These are phyloP conservation scores for Lachancea sp. DNA, from an alignment of 805 yeast species.

Conservation along the genomic window DNA sequence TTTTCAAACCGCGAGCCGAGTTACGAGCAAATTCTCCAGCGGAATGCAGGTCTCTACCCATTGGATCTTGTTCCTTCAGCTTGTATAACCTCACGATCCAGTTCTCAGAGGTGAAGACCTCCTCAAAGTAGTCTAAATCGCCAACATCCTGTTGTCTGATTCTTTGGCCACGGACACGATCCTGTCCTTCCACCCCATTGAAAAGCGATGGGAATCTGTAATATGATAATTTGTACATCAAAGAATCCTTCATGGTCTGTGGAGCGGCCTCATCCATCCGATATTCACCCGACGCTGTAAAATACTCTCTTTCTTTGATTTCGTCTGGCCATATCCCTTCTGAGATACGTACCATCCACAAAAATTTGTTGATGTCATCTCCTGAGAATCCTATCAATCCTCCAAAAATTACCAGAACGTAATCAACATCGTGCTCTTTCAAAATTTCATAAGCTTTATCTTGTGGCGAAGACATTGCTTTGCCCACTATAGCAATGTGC, in stretches of 20 bases:
- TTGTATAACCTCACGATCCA: constrained; percentile 95
- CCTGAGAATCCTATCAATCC: constrained; percentile 92
- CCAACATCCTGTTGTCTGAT: constrained; percentile 48
- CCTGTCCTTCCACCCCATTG: constrained; percentile 53
- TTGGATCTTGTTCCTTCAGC: constrained; percentile 79
- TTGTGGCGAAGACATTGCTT: constrained; percentile 90
- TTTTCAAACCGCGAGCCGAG: constrained; percentile 30
- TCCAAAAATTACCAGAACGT: constrained; percentile 87
- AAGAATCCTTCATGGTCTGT: constrained; percentile 75
- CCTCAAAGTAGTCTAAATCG: constrained; percentile 73
- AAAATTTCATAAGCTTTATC: constrained; percentile 83
- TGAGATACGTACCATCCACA: constrained; percentile 99
- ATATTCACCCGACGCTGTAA: constrained; percentile 82
- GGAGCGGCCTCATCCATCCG: constrained; percentile 79
- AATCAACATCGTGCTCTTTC: constrained; percentile 89
- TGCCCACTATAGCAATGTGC: constrained; percentile 98
- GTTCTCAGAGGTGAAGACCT: constrained; percentile 90
- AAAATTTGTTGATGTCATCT: constrained; percentile 91
- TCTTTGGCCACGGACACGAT: constrained; percentile 83
- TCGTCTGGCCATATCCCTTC: constrained; percentile 99
- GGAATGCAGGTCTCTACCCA: constrained; percentile 71
- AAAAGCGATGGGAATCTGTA: constrained; percentile 74
- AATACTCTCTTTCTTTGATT: constrained; percentile 74
- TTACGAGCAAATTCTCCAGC: constrained; percentile 48
- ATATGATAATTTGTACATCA: constrained; percentile 93